Evolutionary conservation across 495 filamentous ascomycete genomes (phyloP).

Genomic region (Echria macrotheca): DNA sequence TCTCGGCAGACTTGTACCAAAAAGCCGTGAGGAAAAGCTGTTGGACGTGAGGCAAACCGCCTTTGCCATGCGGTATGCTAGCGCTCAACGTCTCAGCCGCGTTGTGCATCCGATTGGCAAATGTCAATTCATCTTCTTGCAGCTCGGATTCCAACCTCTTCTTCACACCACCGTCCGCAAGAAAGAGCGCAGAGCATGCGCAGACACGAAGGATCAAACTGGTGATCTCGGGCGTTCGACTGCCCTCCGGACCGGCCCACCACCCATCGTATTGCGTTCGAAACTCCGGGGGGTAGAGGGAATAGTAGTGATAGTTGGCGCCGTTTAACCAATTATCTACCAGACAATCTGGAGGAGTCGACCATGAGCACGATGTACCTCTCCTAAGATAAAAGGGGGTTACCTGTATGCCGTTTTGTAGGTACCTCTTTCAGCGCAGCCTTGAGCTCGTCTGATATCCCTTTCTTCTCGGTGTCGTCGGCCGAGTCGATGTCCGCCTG

Average conservation of each 20-base stretch:
- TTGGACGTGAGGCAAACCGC: constrained; percentile 45
- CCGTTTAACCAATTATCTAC: constrained; percentile 45
- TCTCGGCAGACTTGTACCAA: constrained; percentile 49
- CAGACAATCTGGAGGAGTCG: constrained; percentile 41
- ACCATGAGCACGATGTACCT: constrained; percentile 15
- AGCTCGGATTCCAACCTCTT: constrained; percentile 46
- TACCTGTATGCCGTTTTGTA: neutral
- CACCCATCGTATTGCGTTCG: constrained; percentile 43
- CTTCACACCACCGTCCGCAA: constrained; percentile 29
- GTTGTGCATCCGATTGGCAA: constrained; percentile 39
- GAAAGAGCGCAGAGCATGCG: constrained; percentile 45
- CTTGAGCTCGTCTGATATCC: constrained; percentile 25
- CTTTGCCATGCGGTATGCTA: constrained; percentile 42
- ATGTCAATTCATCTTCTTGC: constrained; percentile 28
- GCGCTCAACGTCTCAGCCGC: constrained; percentile 41
- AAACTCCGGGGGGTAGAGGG: constrained; percentile 45
- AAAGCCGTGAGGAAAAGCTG: constrained; percentile 47
- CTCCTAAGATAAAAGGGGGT: neutral
- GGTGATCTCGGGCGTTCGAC: constrained; percentile 41
- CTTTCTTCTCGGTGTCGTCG: constrained; percentile 15
- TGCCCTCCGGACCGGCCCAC: constrained; percentile 37
- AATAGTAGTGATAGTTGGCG: constrained; percentile 47
- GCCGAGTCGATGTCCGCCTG: constrained; percentile 13
- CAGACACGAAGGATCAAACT: constrained; percentile 48
- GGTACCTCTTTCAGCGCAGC: constrained; percentile 15